Evolutionary conservation across 192 early-diverging fungal genomes (phyloP).

Genomic region (Rhizoclosmatium globosum): DNA sequence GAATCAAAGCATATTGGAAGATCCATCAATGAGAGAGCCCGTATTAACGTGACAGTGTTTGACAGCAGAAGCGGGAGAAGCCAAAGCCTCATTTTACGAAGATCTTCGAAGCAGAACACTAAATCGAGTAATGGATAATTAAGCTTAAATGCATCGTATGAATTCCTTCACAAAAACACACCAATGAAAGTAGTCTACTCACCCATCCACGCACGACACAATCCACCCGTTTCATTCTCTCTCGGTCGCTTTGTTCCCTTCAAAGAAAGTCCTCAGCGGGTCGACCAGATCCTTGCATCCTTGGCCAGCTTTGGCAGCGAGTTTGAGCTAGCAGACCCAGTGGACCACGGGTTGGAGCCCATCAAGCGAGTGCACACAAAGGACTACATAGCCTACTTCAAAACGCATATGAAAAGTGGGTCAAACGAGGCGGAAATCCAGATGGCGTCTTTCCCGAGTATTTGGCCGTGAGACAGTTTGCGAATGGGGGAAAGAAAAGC

Average conservation of each 20-base stretch:
- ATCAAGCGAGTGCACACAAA: conserved; percentile 64
- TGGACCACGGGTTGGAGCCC: conserved; percentile 64
- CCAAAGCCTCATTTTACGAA: too few relatives aligned
- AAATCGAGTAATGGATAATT: too few relatives aligned
- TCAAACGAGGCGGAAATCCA: conserved; percentile 57
- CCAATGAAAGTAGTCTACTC: conserved; percentile 2
- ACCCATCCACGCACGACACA: conserved; percentile 14
- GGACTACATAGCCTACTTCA: conserved; percentile 69
- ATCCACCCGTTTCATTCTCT: conserved; percentile 33
- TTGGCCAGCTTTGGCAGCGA: neutral
- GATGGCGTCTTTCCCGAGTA: conserved; percentile 64
- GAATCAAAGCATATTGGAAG: too few relatives aligned
- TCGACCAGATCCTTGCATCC: conserved; percentile 33
- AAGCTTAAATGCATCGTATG: too few relatives aligned
- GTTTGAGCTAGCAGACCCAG: conserved; percentile 7
- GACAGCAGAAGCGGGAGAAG: too few relatives aligned
- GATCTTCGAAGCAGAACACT: too few relatives aligned
- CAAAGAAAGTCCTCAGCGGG: conserved; percentile 44
- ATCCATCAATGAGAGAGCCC: too few relatives aligned
- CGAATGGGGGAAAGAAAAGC: conserved; percentile 25
- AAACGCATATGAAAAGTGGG: conserved; percentile 59
- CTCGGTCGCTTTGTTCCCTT: conserved; percentile 44
- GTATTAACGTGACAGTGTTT: too few relatives aligned
- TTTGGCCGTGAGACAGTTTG: conserved; percentile 52
- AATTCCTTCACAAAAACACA: too few relatives aligned